phyloP scores from a whole-genome alignment of 768 basidiomycete species.

The Psilocybe tampanensis region DNA sequence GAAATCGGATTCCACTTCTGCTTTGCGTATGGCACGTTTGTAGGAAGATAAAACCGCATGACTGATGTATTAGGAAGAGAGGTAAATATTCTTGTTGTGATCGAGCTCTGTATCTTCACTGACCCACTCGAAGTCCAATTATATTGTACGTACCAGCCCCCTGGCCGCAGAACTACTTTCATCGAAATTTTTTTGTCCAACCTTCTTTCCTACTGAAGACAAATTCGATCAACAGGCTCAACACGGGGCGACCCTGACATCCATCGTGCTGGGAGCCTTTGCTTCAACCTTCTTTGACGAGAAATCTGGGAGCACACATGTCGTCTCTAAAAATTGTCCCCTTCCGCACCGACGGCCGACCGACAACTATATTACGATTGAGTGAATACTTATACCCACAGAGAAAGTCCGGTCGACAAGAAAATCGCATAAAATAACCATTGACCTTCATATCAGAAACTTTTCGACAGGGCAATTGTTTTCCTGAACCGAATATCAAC shows the following conservation, averaged over 20 bases:
- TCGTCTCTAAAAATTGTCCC: neutral
- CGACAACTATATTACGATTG: neutral
- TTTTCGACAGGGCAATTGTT: neutral
- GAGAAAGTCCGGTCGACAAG: neutral
- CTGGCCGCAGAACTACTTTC: neutral
- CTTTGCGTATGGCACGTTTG: neutral
- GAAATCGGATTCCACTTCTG: neutral
- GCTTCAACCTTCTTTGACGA: neutral
- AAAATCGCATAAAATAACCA: conserved; percentile 11
- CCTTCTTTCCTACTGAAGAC: no score
- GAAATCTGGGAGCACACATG: neutral
- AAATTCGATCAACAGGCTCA: no score
- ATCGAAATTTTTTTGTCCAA: no score
- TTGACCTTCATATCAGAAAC: conserved; percentile 35
- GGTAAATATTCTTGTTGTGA: neutral
- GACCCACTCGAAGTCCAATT: neutral
- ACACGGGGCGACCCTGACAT: no score
- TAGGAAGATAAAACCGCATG: neutral
- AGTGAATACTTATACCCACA: neutral
- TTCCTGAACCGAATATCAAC: no score
- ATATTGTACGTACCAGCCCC: neutral
- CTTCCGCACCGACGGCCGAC: neutral
- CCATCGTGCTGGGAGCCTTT: no score
- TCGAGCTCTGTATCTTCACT: neutral
- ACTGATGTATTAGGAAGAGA: neutral